Base-by-base conservation (phyloP, 2,329 filamentous ascomycete genomes). In the Coleophoma crateriformis region DNA sequence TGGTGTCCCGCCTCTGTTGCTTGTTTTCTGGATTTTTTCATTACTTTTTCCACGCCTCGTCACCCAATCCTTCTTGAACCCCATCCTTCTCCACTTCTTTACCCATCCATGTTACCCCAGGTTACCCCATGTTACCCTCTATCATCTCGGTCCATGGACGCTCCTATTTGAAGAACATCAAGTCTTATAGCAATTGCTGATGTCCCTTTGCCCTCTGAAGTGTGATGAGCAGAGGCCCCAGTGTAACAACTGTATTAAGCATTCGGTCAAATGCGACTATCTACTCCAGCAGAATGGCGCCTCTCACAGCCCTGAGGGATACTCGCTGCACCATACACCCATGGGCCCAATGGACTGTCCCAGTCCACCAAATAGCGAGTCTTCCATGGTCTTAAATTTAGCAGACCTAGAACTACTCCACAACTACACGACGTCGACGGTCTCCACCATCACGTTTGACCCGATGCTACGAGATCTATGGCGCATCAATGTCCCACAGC, bases 401-500 rank as follows among this genome's bases (percentile, higher is more conserved):
- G 57, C 69, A 11, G 74, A 79, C 42, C 66, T 79, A 8, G 75
- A 79, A 54, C 68, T 81, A 2, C 64, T 81, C 7, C 75, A 80
- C 56, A 75, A 80, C 61, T 80, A 70, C 54, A 71, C 68, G 41
- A 73, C 70, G 1, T 71, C 69, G 10, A 80, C 77, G 1, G 70
- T 69, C 46, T 63, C 67, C n/a, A 78, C 75, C 0, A 61, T 79
- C 3, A 69, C 70, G 4, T 63, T 62, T 7, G 68, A 74, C 35
- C 63, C 69, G 0, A 55, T 62, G 7, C 53, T 76, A 3, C 70
- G 71, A 38, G 65, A 68, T 33, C 67, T 78, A 32, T 79, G 73
- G 71, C 69, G 70, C 7, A 64, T 73, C 7, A 71, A 71, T 47
- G 69, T 73, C 48, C 71, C 76, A 11, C 67, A 70, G n/a, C 58